These are phyloP conservation scores for Musa balbisiana DNA, from an alignment of 202 grass and related monocot genomes.

Conservation along the genomic window DNA sequence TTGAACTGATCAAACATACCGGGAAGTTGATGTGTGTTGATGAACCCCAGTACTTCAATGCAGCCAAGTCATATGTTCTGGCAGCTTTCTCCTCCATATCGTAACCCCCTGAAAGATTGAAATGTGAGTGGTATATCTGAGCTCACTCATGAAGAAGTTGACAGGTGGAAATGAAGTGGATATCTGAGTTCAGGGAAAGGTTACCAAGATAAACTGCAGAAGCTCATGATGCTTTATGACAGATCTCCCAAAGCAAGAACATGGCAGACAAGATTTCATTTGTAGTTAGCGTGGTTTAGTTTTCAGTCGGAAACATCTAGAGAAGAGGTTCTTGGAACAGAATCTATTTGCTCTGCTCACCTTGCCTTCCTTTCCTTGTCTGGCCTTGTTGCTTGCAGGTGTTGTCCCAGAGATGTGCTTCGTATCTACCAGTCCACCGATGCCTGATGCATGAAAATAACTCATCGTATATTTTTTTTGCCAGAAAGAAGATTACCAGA, in stretches of 20 bases:
- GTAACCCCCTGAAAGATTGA: constrained; percentile 59
- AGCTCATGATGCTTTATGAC: constrained; percentile 19
- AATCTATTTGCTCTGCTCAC: constrained; percentile 22
- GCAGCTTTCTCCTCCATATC: constrained; percentile 93
- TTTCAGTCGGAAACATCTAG: too few species aligned
- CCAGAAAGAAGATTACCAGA: background rate
- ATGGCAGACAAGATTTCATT: constrained; percentile 1
- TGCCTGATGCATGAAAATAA: constrained; percentile 36
- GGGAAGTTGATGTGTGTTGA: constrained; percentile 68
- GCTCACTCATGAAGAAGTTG: background rate
- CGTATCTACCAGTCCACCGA: constrained; percentile 96
- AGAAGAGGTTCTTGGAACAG: too few species aligned
- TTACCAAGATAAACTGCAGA: constrained; percentile 85
- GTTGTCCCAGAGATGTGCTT: constrained; percentile 98
- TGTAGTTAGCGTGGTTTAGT: background rate
- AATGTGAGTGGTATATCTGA: background rate
- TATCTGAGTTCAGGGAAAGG: background rate
- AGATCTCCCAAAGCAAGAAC: constrained; percentile 20
- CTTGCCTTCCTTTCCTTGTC: constrained; percentile 94
- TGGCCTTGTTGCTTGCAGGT: constrained; percentile 91
- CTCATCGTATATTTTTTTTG: background rate
- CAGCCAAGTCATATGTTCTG: constrained; percentile 87
- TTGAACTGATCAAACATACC: constrained; percentile 36
- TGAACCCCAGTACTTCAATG: constrained; percentile 88
- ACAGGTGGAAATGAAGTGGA: background rate